Percentiles rank a stretch among this genome's conserved stretches.
phyloP scores from a whole-genome alignment of 192 early-diverging fungal genomes.

The Backusella australiensis region DNA sequence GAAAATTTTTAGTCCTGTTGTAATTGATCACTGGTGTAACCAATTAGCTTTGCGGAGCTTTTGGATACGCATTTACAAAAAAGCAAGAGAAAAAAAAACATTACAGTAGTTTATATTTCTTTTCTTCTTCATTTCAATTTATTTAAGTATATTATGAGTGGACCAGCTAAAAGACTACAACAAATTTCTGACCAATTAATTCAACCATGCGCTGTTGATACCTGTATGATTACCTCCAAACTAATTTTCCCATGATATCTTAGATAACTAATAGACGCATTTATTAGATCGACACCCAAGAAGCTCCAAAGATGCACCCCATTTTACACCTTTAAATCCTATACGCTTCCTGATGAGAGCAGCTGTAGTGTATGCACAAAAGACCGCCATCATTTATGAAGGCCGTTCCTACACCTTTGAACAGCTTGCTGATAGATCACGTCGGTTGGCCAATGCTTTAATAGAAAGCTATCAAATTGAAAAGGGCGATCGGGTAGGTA shows the following conservation, averaged over 20 bases:
- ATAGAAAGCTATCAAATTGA: constrained; percentile 28
- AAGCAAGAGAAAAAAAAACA: not conserved
- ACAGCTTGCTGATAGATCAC: constrained; percentile 43
- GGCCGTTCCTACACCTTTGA: constrained; percentile 38
- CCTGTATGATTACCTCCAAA: not conserved
- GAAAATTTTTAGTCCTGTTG: not conserved
- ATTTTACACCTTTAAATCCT: constrained; percentile 46
- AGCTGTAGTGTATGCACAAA: constrained; percentile 45
- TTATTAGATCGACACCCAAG: constrained; percentile 7
- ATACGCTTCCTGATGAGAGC: constrained; percentile 51
- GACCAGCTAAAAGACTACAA: not conserved
- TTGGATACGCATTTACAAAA: not conserved
- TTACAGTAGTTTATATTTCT: not conserved
- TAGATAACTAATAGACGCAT: too few relatives aligned
- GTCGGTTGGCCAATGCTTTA: constrained; percentile 43
- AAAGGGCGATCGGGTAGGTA: constrained; percentile 50
- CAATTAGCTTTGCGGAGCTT: not conserved
- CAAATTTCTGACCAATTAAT: not conserved
- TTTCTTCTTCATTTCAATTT: not conserved
- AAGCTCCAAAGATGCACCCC: not conserved
- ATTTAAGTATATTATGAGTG: not conserved
- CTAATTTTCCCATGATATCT: too few relatives aligned
- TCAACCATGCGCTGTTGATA: not conserved
- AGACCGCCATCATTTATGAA: constrained; percentile 46
- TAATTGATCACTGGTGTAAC: not conserved